These are phyloP conservation scores for Microstroma glucosiphilum DNA, from an alignment of 1,284 basidiomycete species.

Conservation along the genomic window DNA sequence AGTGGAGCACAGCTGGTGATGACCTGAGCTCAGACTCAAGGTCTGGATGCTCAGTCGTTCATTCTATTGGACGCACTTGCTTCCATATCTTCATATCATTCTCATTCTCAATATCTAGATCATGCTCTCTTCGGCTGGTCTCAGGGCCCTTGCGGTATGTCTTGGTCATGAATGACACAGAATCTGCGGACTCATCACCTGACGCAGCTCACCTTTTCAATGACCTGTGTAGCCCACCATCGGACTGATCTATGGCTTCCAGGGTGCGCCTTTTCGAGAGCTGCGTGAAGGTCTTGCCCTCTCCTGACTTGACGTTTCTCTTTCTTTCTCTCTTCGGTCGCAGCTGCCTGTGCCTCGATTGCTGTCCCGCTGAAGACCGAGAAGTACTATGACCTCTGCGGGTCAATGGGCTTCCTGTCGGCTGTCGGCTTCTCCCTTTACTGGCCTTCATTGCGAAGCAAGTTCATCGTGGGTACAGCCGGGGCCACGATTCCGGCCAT, in stretches of 20 bases:
- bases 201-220: no score
- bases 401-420: conserved; percentile 64
- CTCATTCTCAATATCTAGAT: background rate
- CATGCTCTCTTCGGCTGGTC: background rate
- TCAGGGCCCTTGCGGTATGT: background rate
- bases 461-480: conserved; percentile 53
- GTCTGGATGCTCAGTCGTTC: no score
- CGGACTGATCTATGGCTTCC: conserved; percentile 37
- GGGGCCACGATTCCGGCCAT: conserved; percentile 34
- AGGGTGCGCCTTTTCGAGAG: conserved; percentile 10
- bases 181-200: no score
- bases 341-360: conserved; percentile 28
- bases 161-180: no score
- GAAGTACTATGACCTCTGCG: conserved; percentile 50
- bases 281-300: background rate
- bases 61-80: no score
- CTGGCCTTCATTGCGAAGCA: conserved; percentile 56
- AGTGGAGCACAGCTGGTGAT: no score
- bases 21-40: no score
- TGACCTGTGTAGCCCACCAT: conserved; percentile 18
- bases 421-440: conserved; percentile 60
- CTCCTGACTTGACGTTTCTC: no score
- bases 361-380: conserved; percentile 34
- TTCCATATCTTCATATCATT: background rate
- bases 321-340: conserved; percentile 33